Conservation (phyloP, 2,329 filamentous ascomycete genomes). For the Chaetothyriales sp. region DNA sequence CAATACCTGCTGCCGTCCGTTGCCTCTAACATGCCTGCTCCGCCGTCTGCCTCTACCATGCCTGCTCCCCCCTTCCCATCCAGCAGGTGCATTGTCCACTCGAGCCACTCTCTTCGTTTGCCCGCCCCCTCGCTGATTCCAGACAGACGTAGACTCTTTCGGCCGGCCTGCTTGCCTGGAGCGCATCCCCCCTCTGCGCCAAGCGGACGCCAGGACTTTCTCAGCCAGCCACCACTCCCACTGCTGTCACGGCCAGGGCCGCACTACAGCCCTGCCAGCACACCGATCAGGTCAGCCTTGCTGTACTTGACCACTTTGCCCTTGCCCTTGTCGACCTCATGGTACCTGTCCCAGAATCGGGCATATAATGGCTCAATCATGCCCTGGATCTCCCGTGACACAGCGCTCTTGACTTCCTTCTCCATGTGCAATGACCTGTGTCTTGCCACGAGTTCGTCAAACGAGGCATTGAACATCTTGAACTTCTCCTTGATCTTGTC, state of each 20-base stretch:
- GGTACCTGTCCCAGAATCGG: slow-evolving; percentile 92
- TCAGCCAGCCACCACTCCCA: background rate
- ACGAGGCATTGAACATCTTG: slow-evolving; percentile 73
- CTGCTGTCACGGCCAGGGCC: background rate
- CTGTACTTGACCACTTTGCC: slow-evolving; percentile 98
- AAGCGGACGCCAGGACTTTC: background rate
- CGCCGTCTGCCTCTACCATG: too few species aligned
- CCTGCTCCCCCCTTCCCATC: background rate
- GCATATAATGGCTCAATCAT: slow-evolving; percentile 91
- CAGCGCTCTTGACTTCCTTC: slow-evolving; percentile 65
- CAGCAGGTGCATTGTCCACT: background rate
- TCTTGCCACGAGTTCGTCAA: slow-evolving; percentile 72
- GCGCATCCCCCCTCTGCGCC: background rate
- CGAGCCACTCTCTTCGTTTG: background rate
- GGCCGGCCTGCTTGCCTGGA: background rate
- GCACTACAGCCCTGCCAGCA: slow-evolving; percentile 34
- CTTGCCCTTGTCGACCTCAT: slow-evolving; percentile 94
- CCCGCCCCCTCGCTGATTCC: background rate
- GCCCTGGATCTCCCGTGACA: slow-evolving; percentile 73
- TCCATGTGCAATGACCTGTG: slow-evolving; percentile 86
- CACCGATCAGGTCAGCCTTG: slow-evolving; percentile 61
- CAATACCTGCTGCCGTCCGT: background rate
- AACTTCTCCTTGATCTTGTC: slow-evolving; percentile 96
- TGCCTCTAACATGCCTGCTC: background rate
- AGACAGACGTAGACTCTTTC: background rate